phyloP scores from a whole-genome alignment of 2,329 filamentous ascomycete species.

The Sphaerostilbella broomeana region DNA sequence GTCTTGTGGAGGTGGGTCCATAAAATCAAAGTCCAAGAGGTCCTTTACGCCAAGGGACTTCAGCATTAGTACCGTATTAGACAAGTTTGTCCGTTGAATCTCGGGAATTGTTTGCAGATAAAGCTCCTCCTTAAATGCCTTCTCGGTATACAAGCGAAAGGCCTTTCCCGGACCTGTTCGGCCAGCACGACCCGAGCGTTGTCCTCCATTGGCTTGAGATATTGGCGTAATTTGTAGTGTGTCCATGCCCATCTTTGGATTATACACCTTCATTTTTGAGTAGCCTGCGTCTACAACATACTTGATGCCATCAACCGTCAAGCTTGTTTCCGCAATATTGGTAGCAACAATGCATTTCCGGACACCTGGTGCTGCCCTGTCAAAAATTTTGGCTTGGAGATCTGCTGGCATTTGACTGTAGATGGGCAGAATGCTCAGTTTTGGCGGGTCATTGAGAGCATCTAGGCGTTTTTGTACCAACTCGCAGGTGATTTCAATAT shows the following conservation, averaged over 20 bases:
- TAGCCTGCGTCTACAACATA: constrained; percentile 96
- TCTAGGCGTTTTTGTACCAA: constrained; percentile 81
- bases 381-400: constrained; percentile 95
- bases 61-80: constrained; percentile 87
- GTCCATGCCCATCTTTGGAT: constrained; percentile 98
- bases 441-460: constrained; percentile 87
- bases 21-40: constrained; percentile 94
- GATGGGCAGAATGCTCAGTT: constrained; percentile 90
- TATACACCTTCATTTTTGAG: constrained; percentile 97
- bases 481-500: constrained; percentile 96
- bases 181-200: constrained; percentile 87
- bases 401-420: constrained; percentile 99
- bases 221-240: constrained; percentile 96
- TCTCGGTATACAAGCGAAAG: constrained; percentile 88
- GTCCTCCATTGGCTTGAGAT: constrained; percentile 90
- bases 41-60: constrained; percentile 95
- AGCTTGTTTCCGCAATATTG: constrained; percentile 95
- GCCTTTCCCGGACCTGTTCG: constrained; percentile 93
- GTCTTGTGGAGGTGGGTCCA: constrained; percentile 97
- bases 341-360: constrained; percentile 97
- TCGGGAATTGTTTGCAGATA: constrained; percentile 97
- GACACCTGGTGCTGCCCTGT: constrained; percentile 80
- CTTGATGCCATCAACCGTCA: constrained; percentile 98
- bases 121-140: constrained; percentile 90
- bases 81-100: constrained; percentile 92